Evolutionary conservation across 208 protist genomes (phyloP), one percentile per base, ranked within the genome.

Genomic region (Wallacemonas sp.): DNA sequence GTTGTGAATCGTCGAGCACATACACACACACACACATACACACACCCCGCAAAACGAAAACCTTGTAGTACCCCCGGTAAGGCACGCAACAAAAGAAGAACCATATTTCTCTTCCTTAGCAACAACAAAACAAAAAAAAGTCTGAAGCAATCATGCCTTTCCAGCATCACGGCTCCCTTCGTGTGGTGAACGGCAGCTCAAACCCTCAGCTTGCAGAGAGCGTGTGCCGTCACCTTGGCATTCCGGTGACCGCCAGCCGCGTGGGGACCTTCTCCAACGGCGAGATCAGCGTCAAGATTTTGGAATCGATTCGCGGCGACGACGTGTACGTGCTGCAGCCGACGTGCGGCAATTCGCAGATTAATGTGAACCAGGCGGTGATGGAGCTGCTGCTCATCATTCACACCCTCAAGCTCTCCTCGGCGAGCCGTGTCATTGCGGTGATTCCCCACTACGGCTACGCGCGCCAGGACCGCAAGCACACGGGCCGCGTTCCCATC

Each of bases 321-420:
- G 98, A 99, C 76, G 81, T 99, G 45, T 99, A 97, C 72, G 89
- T 99, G 20, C 89, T 99, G 42, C 96, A 99, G 71, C 82, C 94
- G 10, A 98, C 97, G 3, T 98, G 93, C 67, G 65, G 94, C 79
- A 93, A 93, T 69, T 75, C 72, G 25, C 61, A 77, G 36, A 80
- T 62, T 71, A 93, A 94, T 70, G 91, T 96, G 26, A 96, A 98
- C 75, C 86, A 96, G 63, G 82, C 91, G 4, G 87, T 99, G 42
- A 99, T 98, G 97, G 97, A 99, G 71, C 79, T 98, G 41, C 74
- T 97, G n/a, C 84, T 98, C 14, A 93, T 97, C 61, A 93, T 96
- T 31, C 91, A 98, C 75, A 97, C 96, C 18, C 76, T 98, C 2
- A 93, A 93, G 72, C 79, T 96, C 39, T 91, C 89, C 5, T 97